phyloP scores from a whole-genome alignment of 106 monocot genomes.

The Dioscorea dumetorum region DNA sequence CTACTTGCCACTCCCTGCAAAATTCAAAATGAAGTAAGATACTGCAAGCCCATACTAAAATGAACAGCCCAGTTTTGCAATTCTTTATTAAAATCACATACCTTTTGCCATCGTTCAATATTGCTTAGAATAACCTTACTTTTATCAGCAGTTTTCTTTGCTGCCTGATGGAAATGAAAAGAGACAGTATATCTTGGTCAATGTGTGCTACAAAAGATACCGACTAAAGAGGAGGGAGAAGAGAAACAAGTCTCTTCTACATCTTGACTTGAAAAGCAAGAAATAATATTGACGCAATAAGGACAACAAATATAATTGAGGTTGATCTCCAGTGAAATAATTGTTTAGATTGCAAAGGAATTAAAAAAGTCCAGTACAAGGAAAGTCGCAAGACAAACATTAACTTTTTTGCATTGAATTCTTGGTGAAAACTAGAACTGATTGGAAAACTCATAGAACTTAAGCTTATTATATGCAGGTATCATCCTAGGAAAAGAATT shows the following conservation, averaged over 20 bases:
- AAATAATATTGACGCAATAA: no score
- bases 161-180: constrained; percentile 48
- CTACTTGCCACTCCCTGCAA: constrained; percentile 84
- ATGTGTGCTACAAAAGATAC: not conserved
- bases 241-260: not conserved
- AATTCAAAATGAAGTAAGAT: constrained; percentile 9
- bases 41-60: not conserved
- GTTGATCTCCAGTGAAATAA: no score
- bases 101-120: constrained; percentile 98
- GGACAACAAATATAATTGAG: no score
- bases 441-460: no score
- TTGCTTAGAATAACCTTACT: constrained; percentile 78
- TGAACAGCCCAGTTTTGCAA: not conserved
- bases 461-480: no score
- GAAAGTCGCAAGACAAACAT: no score
- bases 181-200: not conserved
- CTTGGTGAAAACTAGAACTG: no score
- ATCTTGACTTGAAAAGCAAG: no score
- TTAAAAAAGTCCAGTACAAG: no score
- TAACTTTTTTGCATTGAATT: no score
- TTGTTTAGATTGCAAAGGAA: no score
- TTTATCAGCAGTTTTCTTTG: constrained; percentile 83
- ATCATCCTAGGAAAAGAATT: no score
- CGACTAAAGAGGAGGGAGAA: not conserved
- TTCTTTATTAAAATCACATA: constrained; percentile 12